Percentiles rank a stretch among this genome's conserved stretches.
Conservation (phyloP, 1,139 yeast genomes). For the Diutina scorzettiae region DNA sequence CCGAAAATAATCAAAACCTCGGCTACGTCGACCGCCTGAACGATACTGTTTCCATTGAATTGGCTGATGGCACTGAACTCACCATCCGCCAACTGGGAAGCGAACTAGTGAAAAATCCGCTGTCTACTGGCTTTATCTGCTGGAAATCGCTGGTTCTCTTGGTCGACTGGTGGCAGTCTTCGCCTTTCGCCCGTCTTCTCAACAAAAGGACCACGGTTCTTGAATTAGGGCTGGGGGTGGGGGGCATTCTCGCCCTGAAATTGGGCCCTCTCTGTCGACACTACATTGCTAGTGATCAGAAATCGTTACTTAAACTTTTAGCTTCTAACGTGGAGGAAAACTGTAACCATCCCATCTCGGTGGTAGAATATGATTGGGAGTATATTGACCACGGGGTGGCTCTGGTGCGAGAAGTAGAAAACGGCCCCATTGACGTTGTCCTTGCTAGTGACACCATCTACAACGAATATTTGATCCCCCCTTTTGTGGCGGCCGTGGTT, state of each 20-base stretch:
- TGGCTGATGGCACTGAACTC: conserved; percentile 22
- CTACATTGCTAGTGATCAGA: conserved; percentile 55
- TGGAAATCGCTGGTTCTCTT: conserved; percentile 47
- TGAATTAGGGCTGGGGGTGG: conserved; percentile 59
- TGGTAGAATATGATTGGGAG: conserved; percentile 60
- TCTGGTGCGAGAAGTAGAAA: conserved; percentile 11
- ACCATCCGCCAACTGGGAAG: conserved; percentile 31
- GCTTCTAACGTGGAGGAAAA: conserved; percentile 34
- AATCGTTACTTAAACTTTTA: conserved; percentile 40
- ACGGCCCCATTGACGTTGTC: conserved; percentile 29
- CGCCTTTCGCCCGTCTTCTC: conserved; percentile 15
- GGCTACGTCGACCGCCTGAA: conserved; percentile 36
- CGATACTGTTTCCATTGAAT: conserved; percentile 18
- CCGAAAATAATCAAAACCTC: conserved; percentile 23
- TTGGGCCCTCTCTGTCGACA: conserved; percentile 24
- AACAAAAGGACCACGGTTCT: conserved; percentile 20
- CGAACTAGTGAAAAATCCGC: conserved; percentile 21
- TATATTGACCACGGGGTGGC: conserved; percentile 21
- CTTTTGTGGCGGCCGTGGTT: conserved; percentile 33
- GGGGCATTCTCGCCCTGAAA: conserved; percentile 41
- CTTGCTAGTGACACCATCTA: conserved; percentile 64
- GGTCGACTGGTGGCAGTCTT: conserved; percentile 33
- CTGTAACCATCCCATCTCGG: conserved; percentile 18
- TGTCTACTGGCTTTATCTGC: conserved; percentile 55
- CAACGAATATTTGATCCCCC: conserved; percentile 48